Conservation (phyloP, 225 moss, liverwort and hornwort species). For the Asterella californica region DNA sequence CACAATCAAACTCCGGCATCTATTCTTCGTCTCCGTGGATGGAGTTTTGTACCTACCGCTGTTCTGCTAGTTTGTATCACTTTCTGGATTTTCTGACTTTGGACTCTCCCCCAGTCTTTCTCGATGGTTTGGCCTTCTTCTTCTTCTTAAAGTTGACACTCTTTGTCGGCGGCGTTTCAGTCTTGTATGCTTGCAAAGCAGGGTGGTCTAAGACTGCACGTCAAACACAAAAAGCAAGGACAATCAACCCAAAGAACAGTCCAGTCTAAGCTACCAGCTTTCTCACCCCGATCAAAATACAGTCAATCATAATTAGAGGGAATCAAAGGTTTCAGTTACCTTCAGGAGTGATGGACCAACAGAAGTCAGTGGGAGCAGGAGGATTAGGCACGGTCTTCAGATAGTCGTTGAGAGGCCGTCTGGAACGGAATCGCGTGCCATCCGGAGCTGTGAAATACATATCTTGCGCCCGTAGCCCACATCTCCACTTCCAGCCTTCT, state of each 20-base stretch:
- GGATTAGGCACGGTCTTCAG: conserved; percentile 15
- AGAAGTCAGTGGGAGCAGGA: conserved; percentile 23
- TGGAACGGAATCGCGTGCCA: conserved; percentile 31
- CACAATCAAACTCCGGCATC: background rate
- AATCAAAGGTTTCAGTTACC: background rate
- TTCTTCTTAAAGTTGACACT: background rate
- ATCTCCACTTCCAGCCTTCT: conserved; percentile 40
- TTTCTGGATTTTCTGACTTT: background rate
- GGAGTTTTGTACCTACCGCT: background rate
- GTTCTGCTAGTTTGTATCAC: background rate
- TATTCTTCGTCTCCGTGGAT: background rate
- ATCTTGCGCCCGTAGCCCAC: conserved; percentile 27
- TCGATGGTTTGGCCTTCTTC: background rate
- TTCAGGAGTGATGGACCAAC: conserved; percentile 31
- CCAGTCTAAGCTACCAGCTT: too few relatives aligned
- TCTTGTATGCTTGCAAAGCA: background rate
- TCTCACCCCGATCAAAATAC: too few relatives aligned
- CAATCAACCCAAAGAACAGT: background rate
- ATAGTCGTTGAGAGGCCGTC: conserved; percentile 13
- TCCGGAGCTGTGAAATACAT: conserved; percentile 42
- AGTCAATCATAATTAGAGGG: background rate
- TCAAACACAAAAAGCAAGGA: background rate
- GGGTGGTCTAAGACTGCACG: conserved; percentile 7
- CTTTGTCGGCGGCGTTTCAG: background rate
- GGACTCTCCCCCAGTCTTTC: background rate